Conservation (phyloP, 768 basidiomycete species). For the Xerocomellus dryophilus region DNA sequence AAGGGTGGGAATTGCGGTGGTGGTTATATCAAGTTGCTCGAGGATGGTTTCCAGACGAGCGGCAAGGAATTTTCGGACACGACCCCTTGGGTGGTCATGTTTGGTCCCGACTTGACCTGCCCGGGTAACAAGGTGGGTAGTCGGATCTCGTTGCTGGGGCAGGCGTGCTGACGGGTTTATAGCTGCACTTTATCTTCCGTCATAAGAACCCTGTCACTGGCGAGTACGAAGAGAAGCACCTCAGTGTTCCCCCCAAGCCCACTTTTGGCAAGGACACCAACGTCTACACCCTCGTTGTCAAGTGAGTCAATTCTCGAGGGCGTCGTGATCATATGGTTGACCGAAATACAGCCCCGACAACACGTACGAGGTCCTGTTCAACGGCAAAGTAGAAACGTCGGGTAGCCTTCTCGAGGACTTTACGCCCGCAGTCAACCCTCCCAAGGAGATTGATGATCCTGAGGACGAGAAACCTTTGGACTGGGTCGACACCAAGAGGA, state of each 20-base stretch:
- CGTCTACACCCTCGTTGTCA: slow-evolving; percentile 90
- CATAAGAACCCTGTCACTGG: slow-evolving; percentile 92
- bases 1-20: slow-evolving; percentile 99
- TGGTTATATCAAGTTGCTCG: slow-evolving; percentile 95
- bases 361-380: slow-evolving; percentile 88
- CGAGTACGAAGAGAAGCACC: slow-evolving; percentile 96
- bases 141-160: no score
- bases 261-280: slow-evolving; percentile 88
- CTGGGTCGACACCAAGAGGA: slow-evolving; percentile 91
- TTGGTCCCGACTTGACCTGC: slow-evolving; percentile 93
- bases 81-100: slow-evolving; percentile 95
- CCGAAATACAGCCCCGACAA: slow-evolving; percentile 74
- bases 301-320: slow-evolving; percentile 50
- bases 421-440: slow-evolving; percentile 87
- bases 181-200: slow-evolving; percentile 99
- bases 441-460: slow-evolving; percentile 90
- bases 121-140: slow-evolving; percentile 78
- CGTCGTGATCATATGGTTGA: slow-evolving; percentile 5
- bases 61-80: slow-evolving; percentile 93
- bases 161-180: slow-evolving; percentile 8
- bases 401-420: slow-evolving; percentile 94
- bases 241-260: slow-evolving; percentile 75
- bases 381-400: slow-evolving; percentile 74
- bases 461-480: slow-evolving; percentile 84
- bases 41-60: slow-evolving; percentile 90